Evolutionary conservation across 2,329 filamentous ascomycete species (phyloP), one percentile per base, ranked within the genome.

Genomic region (Apiospora kogelbergensis): DNA sequence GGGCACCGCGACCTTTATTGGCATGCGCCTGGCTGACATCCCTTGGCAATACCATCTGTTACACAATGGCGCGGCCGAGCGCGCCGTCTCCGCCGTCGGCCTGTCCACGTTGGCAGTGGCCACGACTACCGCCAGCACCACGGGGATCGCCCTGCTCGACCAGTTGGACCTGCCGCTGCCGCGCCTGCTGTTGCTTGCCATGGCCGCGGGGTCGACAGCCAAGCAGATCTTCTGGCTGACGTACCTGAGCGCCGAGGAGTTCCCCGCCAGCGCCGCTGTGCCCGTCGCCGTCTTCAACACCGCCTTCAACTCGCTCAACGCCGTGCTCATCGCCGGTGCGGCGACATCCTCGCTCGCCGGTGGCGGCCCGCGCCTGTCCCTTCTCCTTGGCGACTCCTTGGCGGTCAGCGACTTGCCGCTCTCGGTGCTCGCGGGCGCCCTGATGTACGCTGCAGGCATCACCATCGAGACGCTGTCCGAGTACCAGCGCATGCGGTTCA

Each of bases 141-240:
- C 46, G 22, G 64, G 69, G 42, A 30, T 65, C 41, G 67, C 67
- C 22, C 46, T 60, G 41, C 68, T 68, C 37, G 68, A 67, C 57
- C 45, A 40, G 17, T 20, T 70, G 22, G 76, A 76, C 68, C 64
- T 78, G 15, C 75, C 76, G 0, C 69, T 76, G 11, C 76, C 81
- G 22, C 76, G 84, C 33, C 74, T 88, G 48, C 81, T 90, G 63
- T 78, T 90, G 10, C 76, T 89, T 6, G 79, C 77, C 67, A 88
- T 90, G 85, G 80, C 84, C 26, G 78, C 82, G 53, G 88, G 84
- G 67, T 82, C 81, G 46, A 80, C 82, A 30, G 69, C 84, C 37
- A 90, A 90, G 79, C 88, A 90, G 70, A 84, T 85, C 73, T 84
- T 85, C 77, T 88, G 86, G 85, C 78, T 85, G 17, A 74, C 81